These are phyloP conservation scores for Macadamia integrifolia DNA, from an alignment of 164 flowering plant genomes.

Conservation along the genomic window DNA sequence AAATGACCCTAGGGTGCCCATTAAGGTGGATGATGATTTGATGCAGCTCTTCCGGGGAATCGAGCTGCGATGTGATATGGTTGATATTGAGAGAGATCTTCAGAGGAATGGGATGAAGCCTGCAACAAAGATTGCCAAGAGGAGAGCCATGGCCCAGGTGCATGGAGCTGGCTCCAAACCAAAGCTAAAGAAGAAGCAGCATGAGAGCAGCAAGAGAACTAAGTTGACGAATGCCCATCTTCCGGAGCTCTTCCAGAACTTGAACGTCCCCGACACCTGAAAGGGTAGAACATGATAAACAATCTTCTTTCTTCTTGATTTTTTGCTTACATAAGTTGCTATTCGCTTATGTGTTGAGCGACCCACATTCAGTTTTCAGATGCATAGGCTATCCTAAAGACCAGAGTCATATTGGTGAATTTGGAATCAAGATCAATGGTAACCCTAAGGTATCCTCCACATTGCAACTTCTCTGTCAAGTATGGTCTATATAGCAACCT, in stretches of 20 bases:
- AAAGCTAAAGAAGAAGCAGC: slow-evolving; percentile 42
- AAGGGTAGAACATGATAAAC: no score
- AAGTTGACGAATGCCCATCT: slow-evolving; percentile 46
- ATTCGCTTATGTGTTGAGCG: no score
- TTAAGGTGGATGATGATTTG: slow-evolving; percentile 49
- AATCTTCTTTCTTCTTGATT: no score
- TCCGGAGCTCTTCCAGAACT: slow-evolving; percentile 37
- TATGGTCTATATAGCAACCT: no score
- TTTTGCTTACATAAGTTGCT: no score
- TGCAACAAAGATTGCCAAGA: slow-evolving; percentile 45
- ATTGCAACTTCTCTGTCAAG: no score
- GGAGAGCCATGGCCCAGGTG: slow-evolving; percentile 43
- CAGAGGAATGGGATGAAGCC: slow-evolving; percentile 58
- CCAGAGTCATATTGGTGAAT: neutral
- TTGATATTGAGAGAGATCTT: slow-evolving; percentile 53
- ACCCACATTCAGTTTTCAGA: neutral
- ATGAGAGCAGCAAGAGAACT: slow-evolving; percentile 40
- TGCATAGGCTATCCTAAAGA: neutral
- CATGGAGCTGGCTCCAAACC: slow-evolving; percentile 34
- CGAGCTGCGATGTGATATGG: slow-evolving; percentile 49
- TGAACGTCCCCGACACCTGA: slow-evolving; percentile 14
- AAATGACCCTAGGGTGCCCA: slow-evolving; percentile 35
- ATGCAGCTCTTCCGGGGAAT: slow-evolving; percentile 37
- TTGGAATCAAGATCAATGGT: neutral
- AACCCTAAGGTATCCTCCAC: no score